Evolutionary conservation across 1,139 yeast genomes (phyloP).

Genomic region (Pichia sp.): DNA sequence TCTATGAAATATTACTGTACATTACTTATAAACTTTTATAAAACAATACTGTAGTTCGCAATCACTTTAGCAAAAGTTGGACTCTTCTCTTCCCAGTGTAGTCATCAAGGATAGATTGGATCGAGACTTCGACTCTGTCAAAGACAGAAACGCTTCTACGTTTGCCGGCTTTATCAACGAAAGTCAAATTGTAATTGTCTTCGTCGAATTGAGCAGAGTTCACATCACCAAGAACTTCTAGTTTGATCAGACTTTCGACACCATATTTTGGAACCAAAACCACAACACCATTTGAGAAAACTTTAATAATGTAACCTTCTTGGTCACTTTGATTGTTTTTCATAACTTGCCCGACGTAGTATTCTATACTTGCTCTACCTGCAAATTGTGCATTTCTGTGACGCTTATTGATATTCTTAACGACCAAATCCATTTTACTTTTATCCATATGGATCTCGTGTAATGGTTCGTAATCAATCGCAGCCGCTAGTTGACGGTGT

Average conservation of each 20-base stretch:
- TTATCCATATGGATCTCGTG: constrained; percentile 84
- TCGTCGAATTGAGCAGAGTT: constrained; percentile 69
- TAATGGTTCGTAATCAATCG: constrained; percentile 86
- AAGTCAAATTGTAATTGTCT: constrained; percentile 65
- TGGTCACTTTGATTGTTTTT: constrained; percentile 66
- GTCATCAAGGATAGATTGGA: constrained; percentile 78
- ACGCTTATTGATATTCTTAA: constrained; percentile 84
- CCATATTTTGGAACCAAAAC: constrained; percentile 97
- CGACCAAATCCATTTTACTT: constrained; percentile 82
- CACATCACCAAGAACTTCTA: constrained; percentile 69
- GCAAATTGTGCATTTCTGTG: constrained; percentile 99
- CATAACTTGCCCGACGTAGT: constrained; percentile 97
- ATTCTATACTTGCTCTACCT: constrained; percentile 95
- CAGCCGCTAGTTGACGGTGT: constrained; percentile 95
- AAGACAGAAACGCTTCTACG: constrained; percentile 63
- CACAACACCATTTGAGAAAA: constrained; percentile 91
- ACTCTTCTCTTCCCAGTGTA: constrained; percentile 92
- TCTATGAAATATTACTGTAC: neutral
- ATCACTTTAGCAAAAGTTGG: constrained; percentile 55
- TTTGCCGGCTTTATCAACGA: constrained; percentile 45
- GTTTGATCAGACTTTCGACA: constrained; percentile 85
- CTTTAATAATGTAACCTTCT: constrained; percentile 89
- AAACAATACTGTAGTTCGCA: neutral
- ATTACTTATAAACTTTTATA: neutral
- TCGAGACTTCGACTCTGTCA: constrained; percentile 80